Percentiles rank a stretch among this genome's conserved stretches.
Evolutionary conservation across 1,284 basidiomycete species (phyloP).

Genomic region (Hortiboletus rubellus): DNA sequence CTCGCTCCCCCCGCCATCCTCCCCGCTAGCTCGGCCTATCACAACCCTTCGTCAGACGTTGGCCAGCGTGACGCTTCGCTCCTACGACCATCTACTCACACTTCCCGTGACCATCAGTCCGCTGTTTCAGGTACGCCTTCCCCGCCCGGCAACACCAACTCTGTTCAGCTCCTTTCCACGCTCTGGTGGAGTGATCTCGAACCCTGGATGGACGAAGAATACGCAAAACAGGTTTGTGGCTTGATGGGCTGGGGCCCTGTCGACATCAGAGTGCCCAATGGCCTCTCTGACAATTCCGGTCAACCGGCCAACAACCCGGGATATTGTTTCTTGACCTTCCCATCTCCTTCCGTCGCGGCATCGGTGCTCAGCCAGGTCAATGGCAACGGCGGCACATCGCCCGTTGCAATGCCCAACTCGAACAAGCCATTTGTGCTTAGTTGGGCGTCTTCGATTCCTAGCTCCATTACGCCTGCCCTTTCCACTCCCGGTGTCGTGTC

Average conservation of each 20-base stretch:
- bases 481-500: slow-evolving; percentile 38
- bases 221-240: slow-evolving; percentile 76
- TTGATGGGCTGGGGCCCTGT: slow-evolving; percentile 79
- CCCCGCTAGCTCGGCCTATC: slow-evolving; percentile 18
- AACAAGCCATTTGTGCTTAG: slow-evolving; percentile 71
- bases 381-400: slow-evolving; percentile 42
- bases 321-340: slow-evolving; percentile 85
- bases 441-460: slow-evolving; percentile 73
- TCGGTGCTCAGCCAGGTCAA: slow-evolving; percentile 71
- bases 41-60: slow-evolving; percentile 30
- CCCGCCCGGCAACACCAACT: slow-evolving; percentile 28
- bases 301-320: slow-evolving; percentile 77
- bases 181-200: slow-evolving; percentile 84
- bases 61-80: slow-evolving; percentile 43
- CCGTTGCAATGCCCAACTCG: slow-evolving; percentile 78
- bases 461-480: slow-evolving; percentile 41
- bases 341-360: slow-evolving; percentile 67
- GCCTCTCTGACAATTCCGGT: slow-evolving; percentile 57
- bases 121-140: slow-evolving; percentile 26
- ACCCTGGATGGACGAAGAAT: slow-evolving; percentile 92
- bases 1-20: slow-evolving; percentile 18
- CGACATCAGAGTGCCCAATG: slow-evolving; percentile 67
- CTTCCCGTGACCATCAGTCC: slow-evolving; percentile 24
- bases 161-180: slow-evolving; percentile 47
- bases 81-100: slow-evolving; percentile 31